A percentile compares a stretch with the other conserved stretches of the same genome.
phyloP scores from a whole-genome alignment of 2,329 filamentous ascomycete genomes.

The Helminthosporium solani region DNA sequence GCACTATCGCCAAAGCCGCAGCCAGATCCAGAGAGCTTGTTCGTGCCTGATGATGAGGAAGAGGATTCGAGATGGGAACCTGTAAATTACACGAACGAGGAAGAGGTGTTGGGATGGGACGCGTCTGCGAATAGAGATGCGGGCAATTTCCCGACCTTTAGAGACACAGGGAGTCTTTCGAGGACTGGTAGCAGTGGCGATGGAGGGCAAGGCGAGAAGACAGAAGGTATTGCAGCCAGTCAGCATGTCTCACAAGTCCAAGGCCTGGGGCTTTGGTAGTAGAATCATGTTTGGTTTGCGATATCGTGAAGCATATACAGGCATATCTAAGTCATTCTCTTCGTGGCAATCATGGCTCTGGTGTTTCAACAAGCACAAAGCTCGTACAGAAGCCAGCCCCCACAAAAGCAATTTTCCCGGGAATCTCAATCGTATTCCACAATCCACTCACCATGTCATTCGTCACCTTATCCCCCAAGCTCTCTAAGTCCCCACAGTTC shows the following conservation, averaged over 20 bases:
- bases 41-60: conserved; percentile 67
- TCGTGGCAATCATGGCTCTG: neutral
- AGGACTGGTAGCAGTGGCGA: conserved; percentile 17
- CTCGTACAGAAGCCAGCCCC: conserved; percentile 32
- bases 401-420: conserved; percentile 22
- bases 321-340: no score
- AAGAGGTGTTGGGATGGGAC: conserved; percentile 73
- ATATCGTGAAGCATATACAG: no score
- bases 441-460: conserved; percentile 33
- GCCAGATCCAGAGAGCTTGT: conserved; percentile 66
- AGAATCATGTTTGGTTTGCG: no score
- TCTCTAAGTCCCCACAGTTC: conserved; percentile 68
- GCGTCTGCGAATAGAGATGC: conserved; percentile 57
- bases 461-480: conserved; percentile 13
- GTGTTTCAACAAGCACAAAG: conserved; percentile 20
- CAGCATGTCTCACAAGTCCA: conserved; percentile 66
- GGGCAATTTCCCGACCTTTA: conserved; percentile 46
- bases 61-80: conserved; percentile 72
- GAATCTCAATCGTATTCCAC: conserved; percentile 31
- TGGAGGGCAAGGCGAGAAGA: conserved; percentile 17
- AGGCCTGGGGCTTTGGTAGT: conserved; percentile 31
- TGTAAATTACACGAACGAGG: conserved; percentile 63
- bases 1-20: conserved; percentile 39
- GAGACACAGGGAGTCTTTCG: conserved; percentile 41
- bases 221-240: conserved; percentile 64